Base-by-base conservation (phyloP, 106 monocot species). In the Dioscorea dumetorum region DNA sequence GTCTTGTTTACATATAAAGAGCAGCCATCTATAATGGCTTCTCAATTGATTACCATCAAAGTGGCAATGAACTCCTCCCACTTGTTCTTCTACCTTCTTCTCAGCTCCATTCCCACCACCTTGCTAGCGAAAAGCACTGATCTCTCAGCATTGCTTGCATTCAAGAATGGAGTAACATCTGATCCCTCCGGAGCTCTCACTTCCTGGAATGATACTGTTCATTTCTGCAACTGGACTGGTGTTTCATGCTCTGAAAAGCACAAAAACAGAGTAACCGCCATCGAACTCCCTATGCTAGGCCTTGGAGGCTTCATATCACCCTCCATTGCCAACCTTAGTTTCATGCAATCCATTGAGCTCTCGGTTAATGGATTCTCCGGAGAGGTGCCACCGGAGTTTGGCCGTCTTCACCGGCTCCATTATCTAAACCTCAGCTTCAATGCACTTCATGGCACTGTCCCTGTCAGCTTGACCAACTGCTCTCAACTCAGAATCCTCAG, bases 91-190 rank as follows among this genome's bases (percentile, higher is more conserved):
- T 41, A 41, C 41, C 10, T 41, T 6, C 41, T 41, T 41, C 41
- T 41, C 3, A 41, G 41, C 41, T 41, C 41, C 41, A 41, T 41
- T 6, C 41, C 6, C 41, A 41, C 54, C 54, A 56, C 15, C 54
- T 18, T 19, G n/a, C 1, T 19, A 28, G 61, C 69, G 57, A 63
- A 51, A 15, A 64, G 72, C 13, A 59, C 70, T 22, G 69, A 51
- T 21, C 72, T 77, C 34, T 17, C 60, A 31, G 63, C 62, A 56
- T 19, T 59, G 59, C 77, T 50, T 50, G 51, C 1, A 82, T 80
- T 67, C 24, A 63, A 63, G 63, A 33, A 33, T 35, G 63, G 34
- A 33, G 19, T 56, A 0, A 56, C 54, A 4, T 19, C n/a, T 18
- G 54, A 56, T 19, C 54, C 54, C 16, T 56, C 54, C 0, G 54